phyloP scores from a whole-genome alignment of 768 basidiomycete genomes.

The Mycena galopus region DNA sequence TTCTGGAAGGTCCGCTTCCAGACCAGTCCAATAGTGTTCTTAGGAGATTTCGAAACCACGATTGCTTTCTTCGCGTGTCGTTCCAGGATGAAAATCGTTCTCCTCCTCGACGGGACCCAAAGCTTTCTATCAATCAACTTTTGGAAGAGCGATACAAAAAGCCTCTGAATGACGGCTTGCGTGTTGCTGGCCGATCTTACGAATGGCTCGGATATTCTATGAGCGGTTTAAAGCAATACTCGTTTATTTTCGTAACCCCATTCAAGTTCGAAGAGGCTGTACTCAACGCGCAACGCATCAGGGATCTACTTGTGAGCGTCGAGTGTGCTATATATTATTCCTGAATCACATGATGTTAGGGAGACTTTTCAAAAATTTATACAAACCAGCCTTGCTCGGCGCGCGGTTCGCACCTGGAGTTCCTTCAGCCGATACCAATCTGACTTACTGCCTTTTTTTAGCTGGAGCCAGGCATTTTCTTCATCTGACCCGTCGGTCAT shows the following conservation, averaged over 20 bases:
- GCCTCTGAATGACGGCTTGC: slow-evolving; percentile 48
- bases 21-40: slow-evolving; percentile 36
- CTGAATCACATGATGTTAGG: slow-evolving; percentile 39
- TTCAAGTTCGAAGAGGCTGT: slow-evolving; percentile 46
- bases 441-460: slow-evolving; percentile 4
- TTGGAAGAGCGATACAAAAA: slow-evolving; percentile 51
- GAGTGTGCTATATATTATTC: too few relatives aligned
- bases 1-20: slow-evolving; percentile 54
- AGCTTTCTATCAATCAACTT: slow-evolving; percentile 46
- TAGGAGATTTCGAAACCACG: slow-evolving; percentile 47
- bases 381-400: slow-evolving; percentile 61
- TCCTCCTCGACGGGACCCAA: slow-evolving; percentile 49
- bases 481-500: slow-evolving; percentile 62
- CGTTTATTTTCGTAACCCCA: slow-evolving; percentile 62
- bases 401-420: slow-evolving; percentile 49
- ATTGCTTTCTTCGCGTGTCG: slow-evolving; percentile 62
- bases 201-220: slow-evolving; percentile 66
- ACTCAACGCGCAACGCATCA: slow-evolving; percentile 45
- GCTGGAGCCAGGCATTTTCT: slow-evolving; percentile 67
- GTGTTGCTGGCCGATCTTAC: slow-evolving; percentile 59
- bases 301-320: slow-evolving; percentile 49
- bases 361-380: slow-evolving; percentile 53
- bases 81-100: slow-evolving; percentile 62
- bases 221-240: slow-evolving; percentile 64
- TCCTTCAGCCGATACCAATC: background rate